Evolutionary conservation across 768 basidiomycete species (phyloP), one percentile per base, ranked within the genome.

Genomic region (Lactifluus subvellereus): DNA sequence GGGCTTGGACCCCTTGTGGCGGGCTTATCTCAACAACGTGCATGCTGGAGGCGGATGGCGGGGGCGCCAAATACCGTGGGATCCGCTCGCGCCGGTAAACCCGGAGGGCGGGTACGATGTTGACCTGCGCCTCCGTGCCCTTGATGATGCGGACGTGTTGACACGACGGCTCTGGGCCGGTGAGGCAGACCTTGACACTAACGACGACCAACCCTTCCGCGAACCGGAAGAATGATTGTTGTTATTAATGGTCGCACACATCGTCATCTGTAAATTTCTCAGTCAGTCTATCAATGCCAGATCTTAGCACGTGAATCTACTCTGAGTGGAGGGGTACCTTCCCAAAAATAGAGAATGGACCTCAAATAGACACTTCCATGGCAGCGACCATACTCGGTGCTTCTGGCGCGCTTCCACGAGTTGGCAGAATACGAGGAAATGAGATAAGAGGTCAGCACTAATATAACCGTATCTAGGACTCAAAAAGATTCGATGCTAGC

Each of bases 1-100:
- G 0, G 80, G 80, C 8, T 76, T 86, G 1, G 85, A 87, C 64
- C 84, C 85, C 0, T 73, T 86, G 2, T 86, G 86, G 86, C 73
- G 84, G 4, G 70, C 73, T 0, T 86, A 86, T 74, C 69, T 87
- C 53, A 85, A 84, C 61, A 85, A 82, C 65, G 71, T 86, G n/a
- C 71, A 82, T 63, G 54, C 67, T 18, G 77, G 79, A 14, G 79
- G 79, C 2, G 86, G 84, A 0, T 87, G 84, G 82, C 76, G 70
- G 35, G 84, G 84, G 6, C 74, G 75, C 6, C 71, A 72, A 6
- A 80, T 82, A 40, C 69, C 76, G 7, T 86, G 84, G 83, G 78
- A 85, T 65, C 77, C 81, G 0, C 33, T 27, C 0, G 52, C 6
- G 2, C 33, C 52, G 1, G 59, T 60, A 7, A 14, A 60, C 7